These are phyloP conservation scores for Sarocladium brachiariae DNA, from an alignment of 2,329 filamentous ascomycete genomes.

Conservation along the genomic window DNA sequence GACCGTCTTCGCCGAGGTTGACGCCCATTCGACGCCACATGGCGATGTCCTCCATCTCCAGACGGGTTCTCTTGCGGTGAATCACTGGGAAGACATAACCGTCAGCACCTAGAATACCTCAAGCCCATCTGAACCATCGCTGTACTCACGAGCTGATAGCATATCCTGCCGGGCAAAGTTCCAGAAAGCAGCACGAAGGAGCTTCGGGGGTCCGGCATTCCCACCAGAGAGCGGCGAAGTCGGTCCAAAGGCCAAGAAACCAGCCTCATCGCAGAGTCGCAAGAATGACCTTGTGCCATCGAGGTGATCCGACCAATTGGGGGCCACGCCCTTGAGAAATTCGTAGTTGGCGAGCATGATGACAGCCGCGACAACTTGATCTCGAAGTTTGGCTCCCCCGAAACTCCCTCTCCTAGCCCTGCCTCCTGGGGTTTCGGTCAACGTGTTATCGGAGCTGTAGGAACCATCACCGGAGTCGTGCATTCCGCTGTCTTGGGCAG, in stretches of 20 bases:
- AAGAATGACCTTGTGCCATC: slow-evolving; percentile 1
- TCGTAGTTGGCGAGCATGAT: slow-evolving; percentile 5
- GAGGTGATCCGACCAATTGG: slow-evolving; percentile 4
- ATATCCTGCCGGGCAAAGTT: slow-evolving; percentile 4
- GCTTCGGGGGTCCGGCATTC: not conserved
- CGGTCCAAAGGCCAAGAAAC: not conserved
- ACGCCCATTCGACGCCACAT: slow-evolving; percentile 2
- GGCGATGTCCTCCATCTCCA: slow-evolving; percentile 4
- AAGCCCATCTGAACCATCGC: no score
- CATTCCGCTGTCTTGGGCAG: not conserved
- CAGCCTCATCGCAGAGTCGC: slow-evolving; percentile 2
- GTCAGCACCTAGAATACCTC: not conserved
- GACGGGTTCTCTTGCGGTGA: not conserved
- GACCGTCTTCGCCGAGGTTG: not conserved
- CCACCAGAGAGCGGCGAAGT: not conserved
- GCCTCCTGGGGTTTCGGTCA: not conserved
- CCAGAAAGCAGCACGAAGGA: slow-evolving; percentile 1
- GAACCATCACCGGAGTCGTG: not conserved
- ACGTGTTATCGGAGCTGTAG: not conserved
- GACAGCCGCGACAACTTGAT: not conserved
- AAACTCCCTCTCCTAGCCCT: not conserved
- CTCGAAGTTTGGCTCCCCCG: not conserved
- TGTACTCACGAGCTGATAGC: slow-evolving; percentile 4
- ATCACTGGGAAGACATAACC: not conserved
- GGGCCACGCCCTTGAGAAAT: slow-evolving; percentile 1